phyloP scores from a whole-genome alignment of 208 protist genomes.

The Trypanosomatidae sp. region DNA sequence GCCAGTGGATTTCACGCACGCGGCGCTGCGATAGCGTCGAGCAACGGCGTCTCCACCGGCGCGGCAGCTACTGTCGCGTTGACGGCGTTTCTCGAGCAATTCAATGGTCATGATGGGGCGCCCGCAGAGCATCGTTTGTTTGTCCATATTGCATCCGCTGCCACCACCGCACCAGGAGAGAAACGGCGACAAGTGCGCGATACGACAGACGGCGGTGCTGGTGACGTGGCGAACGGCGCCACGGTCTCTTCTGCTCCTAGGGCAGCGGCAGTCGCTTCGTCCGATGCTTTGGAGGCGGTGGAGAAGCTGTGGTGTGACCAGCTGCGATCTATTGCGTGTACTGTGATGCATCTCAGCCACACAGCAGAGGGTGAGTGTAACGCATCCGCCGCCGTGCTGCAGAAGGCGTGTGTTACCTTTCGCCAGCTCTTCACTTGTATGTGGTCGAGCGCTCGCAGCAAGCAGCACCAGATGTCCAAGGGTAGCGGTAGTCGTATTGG shows the following conservation, averaged over 20 bases:
- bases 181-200: neutral
- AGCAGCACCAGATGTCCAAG: conserved; percentile 17
- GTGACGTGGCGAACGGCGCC: neutral
- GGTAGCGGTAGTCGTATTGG: neutral
- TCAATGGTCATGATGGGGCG: neutral
- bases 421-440: conserved; percentile 12
- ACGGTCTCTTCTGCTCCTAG: neutral
- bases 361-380: neutral
- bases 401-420: conserved; percentile 3
- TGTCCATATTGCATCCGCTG: conserved; percentile 9
- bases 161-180: conserved; percentile 2
- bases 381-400: neutral
- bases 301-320: conserved; percentile 4
- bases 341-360: neutral
- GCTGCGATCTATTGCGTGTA: conserved; percentile 3
- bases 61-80: conserved; percentile 3
- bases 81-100: conserved; percentile 13
- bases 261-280: neutral
- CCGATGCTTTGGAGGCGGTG: conserved; percentile 6
- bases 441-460: conserved; percentile 11
- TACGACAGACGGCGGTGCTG: neutral
- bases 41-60: neutral
- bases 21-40: neutral
- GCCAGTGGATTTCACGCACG: conserved; percentile 12
- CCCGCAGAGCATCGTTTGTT: conserved; percentile 7